phyloP scores from a whole-genome alignment of 176 grass and related monocot genomes.

The Oryza nivara region DNA sequence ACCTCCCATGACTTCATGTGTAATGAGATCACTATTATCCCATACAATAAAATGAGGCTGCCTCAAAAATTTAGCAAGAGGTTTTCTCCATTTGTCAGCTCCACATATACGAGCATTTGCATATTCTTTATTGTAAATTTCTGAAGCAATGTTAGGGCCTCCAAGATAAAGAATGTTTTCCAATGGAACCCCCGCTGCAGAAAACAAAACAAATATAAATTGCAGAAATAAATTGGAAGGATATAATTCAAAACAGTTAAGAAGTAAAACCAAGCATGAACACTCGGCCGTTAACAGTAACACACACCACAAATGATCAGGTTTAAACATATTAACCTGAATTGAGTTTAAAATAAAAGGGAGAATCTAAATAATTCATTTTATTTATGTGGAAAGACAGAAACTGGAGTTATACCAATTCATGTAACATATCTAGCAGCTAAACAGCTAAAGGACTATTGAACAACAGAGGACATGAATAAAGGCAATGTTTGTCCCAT shows the following conservation, averaged over 20 bases:
- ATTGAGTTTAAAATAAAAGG: conserved; percentile 13
- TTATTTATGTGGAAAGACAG: not conserved
- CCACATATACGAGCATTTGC: conserved; percentile 97
- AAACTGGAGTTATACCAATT: not conserved
- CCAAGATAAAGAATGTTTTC: conserved; percentile 99
- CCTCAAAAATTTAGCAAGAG: conserved; percentile 94
- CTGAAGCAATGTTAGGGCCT: conserved; percentile 93
- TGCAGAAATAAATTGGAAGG: not conserved
- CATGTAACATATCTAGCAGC: not conserved
- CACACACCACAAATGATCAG: not conserved
- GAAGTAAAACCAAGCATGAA: conserved; percentile 7
- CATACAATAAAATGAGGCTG: conserved; percentile 99
- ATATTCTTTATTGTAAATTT: conserved; percentile 99
- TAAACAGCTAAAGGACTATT: not conserved
- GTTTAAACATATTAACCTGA: not conserved
- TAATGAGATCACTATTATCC: conserved; percentile 95
- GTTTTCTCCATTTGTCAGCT: conserved; percentile 94
- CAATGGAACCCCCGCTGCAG: conserved; percentile 78
- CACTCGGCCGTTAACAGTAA: not conserved
- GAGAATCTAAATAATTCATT: not conserved
- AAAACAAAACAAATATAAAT: conserved; percentile 28
- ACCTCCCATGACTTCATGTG: conserved; percentile 98
- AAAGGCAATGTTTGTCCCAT: not conserved
- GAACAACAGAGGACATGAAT: not conserved
- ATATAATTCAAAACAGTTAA: not conserved